Base-by-base conservation (phyloP, 164 flowering plant genomes). In the Santalum album region DNA sequence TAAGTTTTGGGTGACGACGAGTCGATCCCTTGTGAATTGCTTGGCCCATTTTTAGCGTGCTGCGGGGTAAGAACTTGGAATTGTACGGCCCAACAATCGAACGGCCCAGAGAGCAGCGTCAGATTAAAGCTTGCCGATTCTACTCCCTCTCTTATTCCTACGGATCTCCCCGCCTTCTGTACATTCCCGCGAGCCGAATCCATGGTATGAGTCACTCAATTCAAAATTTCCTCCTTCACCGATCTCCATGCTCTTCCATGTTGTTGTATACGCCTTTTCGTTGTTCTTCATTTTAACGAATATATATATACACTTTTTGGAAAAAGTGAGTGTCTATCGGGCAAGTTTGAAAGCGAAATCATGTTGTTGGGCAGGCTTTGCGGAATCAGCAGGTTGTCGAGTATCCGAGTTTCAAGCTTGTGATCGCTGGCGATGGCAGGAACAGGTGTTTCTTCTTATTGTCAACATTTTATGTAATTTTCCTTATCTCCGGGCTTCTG, bases 351-450 rank as follows among this genome's bases (percentile, higher is more conserved):
- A 22, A 49, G 26, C 1, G 5, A n/a, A n/a, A n/a, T n/a, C n/a
- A n/a, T n/a, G n/a, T n/a, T n/a, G n/a, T n/a, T n/a, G n/a, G n/a
- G 26, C 57, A 86, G 95, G 90, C 95, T 10, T 51, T 86, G 22
- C 84, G 85, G 1, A 78, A 76, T 46, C 90, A 83, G 68, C 76
- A 74, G 39, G 75, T 79, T 1, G 90, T 83, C 7, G 82, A 83
- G 45, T 83, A 86, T 57, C 95, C 95, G 7, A 83, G 77, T 60
- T 86, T 83, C 78, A 83, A 86, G 80, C 95, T 83, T 16, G 86
- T 83, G 3, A 72, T 83, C 35, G 90, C 83, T 15, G 89, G 94
- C 42, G 90, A 81, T 71, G 87, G 87, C 21, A n/a, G 87, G 86
- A 29, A 83, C 90, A 4, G 84, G 89, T 76, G 56, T 49, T 38